Percentiles rank a stretch among this genome's conserved stretches.
Evolutionary conservation across 176 grass and related monocot genomes (phyloP).

Genomic region (Rhipidocladum racemiflorum): DNA sequence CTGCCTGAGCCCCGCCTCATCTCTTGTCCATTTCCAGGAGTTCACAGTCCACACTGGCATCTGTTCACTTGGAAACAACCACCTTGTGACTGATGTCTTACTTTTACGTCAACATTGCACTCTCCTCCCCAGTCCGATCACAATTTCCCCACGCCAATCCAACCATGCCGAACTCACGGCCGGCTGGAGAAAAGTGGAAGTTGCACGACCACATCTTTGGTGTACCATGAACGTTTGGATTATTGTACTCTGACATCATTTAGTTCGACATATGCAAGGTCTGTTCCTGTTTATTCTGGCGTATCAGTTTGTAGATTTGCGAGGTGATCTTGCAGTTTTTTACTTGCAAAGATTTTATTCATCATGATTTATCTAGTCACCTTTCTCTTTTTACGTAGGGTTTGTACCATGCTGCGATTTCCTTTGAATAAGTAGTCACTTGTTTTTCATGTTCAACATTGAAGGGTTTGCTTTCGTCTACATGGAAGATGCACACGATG

Average conservation of each 20-base stretch:
- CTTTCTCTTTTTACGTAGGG: not conserved
- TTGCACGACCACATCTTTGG: conserved; percentile 64
- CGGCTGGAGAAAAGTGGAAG: conserved; percentile 91
- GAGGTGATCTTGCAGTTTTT: conserved; percentile 35
- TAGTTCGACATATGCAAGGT: conserved; percentile 86
- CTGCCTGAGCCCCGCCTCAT: conserved; percentile 73
- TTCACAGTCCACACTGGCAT: conserved; percentile 60
- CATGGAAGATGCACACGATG: conserved; percentile 98
- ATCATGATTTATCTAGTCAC: not conserved
- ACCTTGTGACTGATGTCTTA: conserved; percentile 70
- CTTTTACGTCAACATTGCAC: conserved; percentile 74
- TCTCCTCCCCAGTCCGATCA: conserved; percentile 42
- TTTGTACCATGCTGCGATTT: conserved; percentile 4
- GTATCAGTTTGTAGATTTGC: conserved; percentile 54
- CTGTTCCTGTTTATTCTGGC: conserved; percentile 78
- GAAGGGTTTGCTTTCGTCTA: conserved; percentile 98
- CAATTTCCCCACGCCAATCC: conserved; percentile 68
- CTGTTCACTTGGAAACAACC: conserved; percentile 74
- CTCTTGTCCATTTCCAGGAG: conserved; percentile 79
- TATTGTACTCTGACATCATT: conserved; percentile 70
- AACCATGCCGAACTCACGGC: conserved; percentile 66
- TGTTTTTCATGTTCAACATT: conserved; percentile 19
- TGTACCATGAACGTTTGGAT: conserved; percentile 71
- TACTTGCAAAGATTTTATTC: conserved; percentile 30
- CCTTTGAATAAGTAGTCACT: conserved; percentile 22